Evolutionary conservation across 225 moss, liverwort and hornwort species (phyloP), one percentile per base, ranked within the genome.

Genomic region (Pseudisothecium myosuroides): DNA sequence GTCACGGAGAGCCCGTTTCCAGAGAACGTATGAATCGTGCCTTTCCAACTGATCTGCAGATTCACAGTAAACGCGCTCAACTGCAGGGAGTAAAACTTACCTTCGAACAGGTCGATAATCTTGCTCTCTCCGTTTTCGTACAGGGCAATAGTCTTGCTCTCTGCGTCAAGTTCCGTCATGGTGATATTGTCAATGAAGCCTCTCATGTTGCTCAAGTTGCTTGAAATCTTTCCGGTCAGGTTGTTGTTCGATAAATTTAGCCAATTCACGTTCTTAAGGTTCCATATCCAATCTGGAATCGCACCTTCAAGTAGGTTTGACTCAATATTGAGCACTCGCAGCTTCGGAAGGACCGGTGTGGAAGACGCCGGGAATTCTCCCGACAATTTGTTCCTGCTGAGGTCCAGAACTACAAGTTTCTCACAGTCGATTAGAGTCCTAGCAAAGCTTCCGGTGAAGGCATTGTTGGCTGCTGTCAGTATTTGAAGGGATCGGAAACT

Each of bases 281-380:
- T 84, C 92, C 84, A 87, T 31, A 92, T 74, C 92, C 92, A 90
- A 17, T 69, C 75, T 29, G 90, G 81, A 76, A 92, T 84, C 61
- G 67, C 28, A 17, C 86, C 92, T 87, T 60, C 73, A 7, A 90
- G 23, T 31, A 18, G 17, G 55, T 87, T 90, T 6, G 29, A 64
- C n/a, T 64, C 83, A 24, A 90, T 22, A 39, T 80, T 83, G 17
- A 92, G 78, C 88, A 90, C 90, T 69, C 88, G 76, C 88, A 90
- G 64, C 39, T 83, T 88, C 83, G 61, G 71, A 58, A 92, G 85
- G 16, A 85, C 54, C 20, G 71, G 49, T 21, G 61, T 29, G 37
- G 73, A 37, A 14, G 65, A 55, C n/a, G 27, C 14, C 39, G 88
- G 88, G 36, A 90, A 32, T 55, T 71, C 45, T 24, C 88, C 92